Base-by-base conservation (phyloP, 768 basidiomycete genomes). In the Leucogyrophana mollusca region DNA sequence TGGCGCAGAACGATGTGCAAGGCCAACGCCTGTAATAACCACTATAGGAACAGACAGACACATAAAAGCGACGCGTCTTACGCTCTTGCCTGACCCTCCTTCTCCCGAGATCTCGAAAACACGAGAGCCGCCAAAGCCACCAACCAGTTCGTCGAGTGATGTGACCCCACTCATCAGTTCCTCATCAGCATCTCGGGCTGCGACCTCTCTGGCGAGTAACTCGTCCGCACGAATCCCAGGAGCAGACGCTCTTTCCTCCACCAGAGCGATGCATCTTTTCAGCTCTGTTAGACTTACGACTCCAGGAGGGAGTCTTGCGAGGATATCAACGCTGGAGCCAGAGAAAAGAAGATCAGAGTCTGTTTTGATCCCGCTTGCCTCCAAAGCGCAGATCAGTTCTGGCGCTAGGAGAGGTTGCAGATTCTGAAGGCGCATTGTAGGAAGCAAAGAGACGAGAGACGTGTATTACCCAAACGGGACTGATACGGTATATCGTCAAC, bases 101-200 rank as follows among this genome's bases (percentile, higher is more conserved):
- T 80, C 77, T 9, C 88, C 89, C 22, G 86, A 82, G 30, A 90
- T 70, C 56, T 90, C 87, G 40, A 87, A 67, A 11, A 90, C 70
- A 18, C 73, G 72, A 37, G 73, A 66, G 16, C 69, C 66, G n/a
- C 70, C 70, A 42, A 85, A 71, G 1, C 77, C 77, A 20, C 60
- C 61, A 16, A 87, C 65, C 9, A 87, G 58, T 10, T 57, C 58
- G 55, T 88, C 85, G 20, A 87, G 64, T 36, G 70, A 68, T 3
- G 58, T 59, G 3, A 82, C 58, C 10, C 82, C 81, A 36, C 58
- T 67, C 4, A 55, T 55, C 24, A 73, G 54, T 16, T 53, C 51
- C 20, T 54, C 46, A 20, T 47, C 47, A 33, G 59, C 56, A 10
- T 55, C 55, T 7, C 59, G 22, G 37, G 51, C 17, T 14, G 42